Base-by-base conservation (phyloP, 306 rosid genomes). In the Cicer cuneatum region DNA sequence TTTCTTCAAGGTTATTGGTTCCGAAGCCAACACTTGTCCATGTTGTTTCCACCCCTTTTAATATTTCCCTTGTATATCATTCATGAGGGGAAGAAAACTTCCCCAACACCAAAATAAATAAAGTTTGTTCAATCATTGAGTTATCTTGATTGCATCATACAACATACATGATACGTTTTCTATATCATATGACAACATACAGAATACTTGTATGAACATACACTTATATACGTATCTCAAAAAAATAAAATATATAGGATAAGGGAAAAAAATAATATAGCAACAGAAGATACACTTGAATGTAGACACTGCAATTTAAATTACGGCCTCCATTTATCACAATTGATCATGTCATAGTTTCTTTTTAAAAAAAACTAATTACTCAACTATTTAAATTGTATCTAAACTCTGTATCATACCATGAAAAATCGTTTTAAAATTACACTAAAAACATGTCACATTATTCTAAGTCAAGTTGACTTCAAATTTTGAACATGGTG, bases 211-310 rank as follows among this genome's bases (percentile, higher is more conserved):
- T 49, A 18, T n/a, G 33, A 66, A 42, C 71, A 56, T 71, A 77
- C 73, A 71, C 39, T 40, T 69, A 5, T 67, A 40, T 43, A 45
- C 35, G 35, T 29, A 29, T 13, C 56, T n/a, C 5, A 12, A 13
- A 47, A 47, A 5, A n/a, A n/a, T n/a, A n/a, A 46, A 5, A 5
- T 1, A 47, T 54, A 56, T 18, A 56, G 24, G n/a, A 70, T 14
- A 46, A 68, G n/a, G n/a, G 69, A 66, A 48, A 12, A 71, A 58
- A 42, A 70, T 6, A 10, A 69, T n/a, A 56, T 13, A 47, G 43
- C 41, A 54, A 63, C 78, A 74, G 75, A 78, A 57, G 78, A 78
- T 74, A 63, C 74, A 49, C 64, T 71, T 71, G 49, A 60, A 56
- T 71, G 73, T 48, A 60, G 51, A 61, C 38, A 48, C 16, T 57